Evolutionary conservation across 139 green algal species (phyloP).

Genomic region (Edaphochlamys debaryana): DNA sequence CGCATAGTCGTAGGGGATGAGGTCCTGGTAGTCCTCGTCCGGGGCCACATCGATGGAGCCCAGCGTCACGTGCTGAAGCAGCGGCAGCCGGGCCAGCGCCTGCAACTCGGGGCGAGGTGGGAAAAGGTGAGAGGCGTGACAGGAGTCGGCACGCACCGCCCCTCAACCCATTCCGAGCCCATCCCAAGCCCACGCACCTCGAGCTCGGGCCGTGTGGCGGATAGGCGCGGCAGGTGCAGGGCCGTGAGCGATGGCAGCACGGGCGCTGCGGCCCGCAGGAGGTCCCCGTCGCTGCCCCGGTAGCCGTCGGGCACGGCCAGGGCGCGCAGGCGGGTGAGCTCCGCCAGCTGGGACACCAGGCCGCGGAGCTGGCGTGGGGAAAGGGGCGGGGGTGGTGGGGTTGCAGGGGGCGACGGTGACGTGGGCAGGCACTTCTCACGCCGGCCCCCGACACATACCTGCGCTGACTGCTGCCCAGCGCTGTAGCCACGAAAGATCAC

Average conservation of each 20-base stretch:
- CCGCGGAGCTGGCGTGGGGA: neutral
- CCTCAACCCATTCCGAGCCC: too few relatives aligned
- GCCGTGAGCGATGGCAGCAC: constrained; percentile 13
- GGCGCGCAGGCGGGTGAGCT: constrained; percentile 3
- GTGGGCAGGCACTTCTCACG: neutral
- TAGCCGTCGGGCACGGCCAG: constrained; percentile 17
- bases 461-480: neutral
- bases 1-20: too few relatives aligned
- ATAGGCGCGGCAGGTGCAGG: constrained; percentile 22
- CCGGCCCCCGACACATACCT: neutral
- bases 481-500: constrained; percentile 22
- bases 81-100: constrained; percentile 25
- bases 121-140: too few relatives aligned
- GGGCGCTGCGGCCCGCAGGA: neutral
- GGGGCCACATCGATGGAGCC: constrained; percentile 21
- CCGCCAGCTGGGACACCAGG: constrained; percentile 3
- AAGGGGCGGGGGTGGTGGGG: neutral
- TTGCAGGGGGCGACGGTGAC: neutral
- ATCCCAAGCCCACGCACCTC: neutral
- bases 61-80: constrained; percentile 20
- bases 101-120: too few relatives aligned
- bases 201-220: constrained; percentile 7
- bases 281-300: constrained; percentile 16
- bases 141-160: too few relatives aligned
- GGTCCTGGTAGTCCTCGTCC: constrained; percentile 26